These are phyloP conservation scores for Sclerotinia subarctica DNA, from an alignment of 2,329 filamentous ascomycete species.

Conservation along the genomic window DNA sequence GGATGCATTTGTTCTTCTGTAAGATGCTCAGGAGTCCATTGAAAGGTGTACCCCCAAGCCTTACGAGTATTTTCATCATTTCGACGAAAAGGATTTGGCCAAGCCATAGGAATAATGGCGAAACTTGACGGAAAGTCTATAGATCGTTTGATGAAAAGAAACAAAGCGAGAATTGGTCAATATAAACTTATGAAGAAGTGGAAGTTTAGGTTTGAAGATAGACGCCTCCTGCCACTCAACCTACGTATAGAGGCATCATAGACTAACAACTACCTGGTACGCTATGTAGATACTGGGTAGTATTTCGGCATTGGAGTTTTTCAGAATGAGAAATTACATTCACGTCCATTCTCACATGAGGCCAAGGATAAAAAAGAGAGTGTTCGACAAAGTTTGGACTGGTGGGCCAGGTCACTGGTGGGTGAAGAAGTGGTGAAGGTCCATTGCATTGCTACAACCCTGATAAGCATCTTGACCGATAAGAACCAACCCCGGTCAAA, in stretches of 20 bases:
- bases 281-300: background rate
- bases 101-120: background rate
- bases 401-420: too few relatives aligned
- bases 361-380: background rate
- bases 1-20: slow-evolving; percentile 56
- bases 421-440: too few relatives aligned
- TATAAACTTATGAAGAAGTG: background rate
- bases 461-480: slow-evolving; percentile 7
- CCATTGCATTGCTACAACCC: background rate
- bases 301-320: background rate
- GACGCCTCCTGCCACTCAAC: background rate
- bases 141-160: background rate
- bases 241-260: background rate
- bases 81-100: slow-evolving; percentile 27
- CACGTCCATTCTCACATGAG: too few relatives aligned
- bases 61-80: slow-evolving; percentile 31
- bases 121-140: background rate
- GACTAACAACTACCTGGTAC: background rate
- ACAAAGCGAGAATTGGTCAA: too few relatives aligned
- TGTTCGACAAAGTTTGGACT: too few relatives aligned
- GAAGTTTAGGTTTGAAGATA: background rate
- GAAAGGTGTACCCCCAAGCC: slow-evolving; percentile 64
- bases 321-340: background rate
- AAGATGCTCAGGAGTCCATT: slow-evolving; percentile 64
- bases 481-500: slow-evolving; percentile 9